Conservation (phyloP, 139 green algal genomes). For the Chlorokybus atmophyticus region DNA sequence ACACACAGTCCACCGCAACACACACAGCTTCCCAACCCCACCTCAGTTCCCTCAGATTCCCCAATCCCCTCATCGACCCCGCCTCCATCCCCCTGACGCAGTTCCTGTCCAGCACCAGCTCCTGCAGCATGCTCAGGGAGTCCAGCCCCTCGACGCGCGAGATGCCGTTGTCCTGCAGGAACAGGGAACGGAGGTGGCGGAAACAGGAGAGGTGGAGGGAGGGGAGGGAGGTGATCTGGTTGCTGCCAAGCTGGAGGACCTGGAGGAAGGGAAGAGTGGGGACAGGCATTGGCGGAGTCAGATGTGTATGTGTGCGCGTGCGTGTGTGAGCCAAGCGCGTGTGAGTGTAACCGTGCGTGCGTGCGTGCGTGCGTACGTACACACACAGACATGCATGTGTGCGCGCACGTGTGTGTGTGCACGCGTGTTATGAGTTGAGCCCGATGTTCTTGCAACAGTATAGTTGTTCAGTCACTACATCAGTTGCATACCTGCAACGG, state of each 20-base stretch:
- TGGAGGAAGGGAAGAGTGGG: too few relatives aligned
- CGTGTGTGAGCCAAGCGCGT: too few relatives aligned
- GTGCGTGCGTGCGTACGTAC: too few relatives aligned
- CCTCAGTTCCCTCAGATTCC: not conserved
- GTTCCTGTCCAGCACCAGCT: slow-evolving; percentile 56
- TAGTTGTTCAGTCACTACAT: too few relatives aligned
- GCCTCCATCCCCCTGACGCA: slow-evolving; percentile 36
- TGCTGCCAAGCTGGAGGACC: slow-evolving; percentile 27
- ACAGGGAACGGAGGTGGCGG: not conserved
- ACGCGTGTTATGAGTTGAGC: too few relatives aligned
- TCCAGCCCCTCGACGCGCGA: slow-evolving; percentile 44
- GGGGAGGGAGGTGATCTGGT: slow-evolving; percentile 4
- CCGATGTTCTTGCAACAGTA: too few relatives aligned
- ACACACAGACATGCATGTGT: too few relatives aligned
- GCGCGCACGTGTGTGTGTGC: too few relatives aligned
- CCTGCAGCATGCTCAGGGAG: slow-evolving; percentile 39
- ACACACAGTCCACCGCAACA: not conserved
- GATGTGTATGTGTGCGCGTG: too few relatives aligned
- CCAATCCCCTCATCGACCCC: not conserved
- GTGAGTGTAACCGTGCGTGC: too few relatives aligned
- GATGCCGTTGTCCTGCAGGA: slow-evolving; percentile 48
- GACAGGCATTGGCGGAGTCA: too few relatives aligned
- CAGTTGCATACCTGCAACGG: too few relatives aligned
- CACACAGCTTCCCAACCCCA: not conserved
- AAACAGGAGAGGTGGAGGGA: not conserved